Base-by-base conservation (phyloP, 164 flowering plant genomes). In the Echeveria elegans region DNA sequence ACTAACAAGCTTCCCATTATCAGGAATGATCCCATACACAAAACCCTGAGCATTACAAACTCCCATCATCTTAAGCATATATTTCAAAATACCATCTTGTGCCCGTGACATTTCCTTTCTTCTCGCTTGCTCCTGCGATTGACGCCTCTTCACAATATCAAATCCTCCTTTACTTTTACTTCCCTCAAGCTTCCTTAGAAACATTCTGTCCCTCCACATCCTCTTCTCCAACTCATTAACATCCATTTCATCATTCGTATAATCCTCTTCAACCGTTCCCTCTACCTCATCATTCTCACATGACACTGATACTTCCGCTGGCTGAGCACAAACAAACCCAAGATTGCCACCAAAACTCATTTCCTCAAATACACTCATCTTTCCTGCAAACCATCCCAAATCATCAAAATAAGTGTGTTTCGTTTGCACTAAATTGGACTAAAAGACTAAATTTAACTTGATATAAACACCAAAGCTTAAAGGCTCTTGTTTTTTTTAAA, bases 1-100 rank as follows among this genome's bases (percentile, higher is more conserved):
- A 21, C 88, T 85, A 19, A 88, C 93, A 0, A 94, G 93, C 64
- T 90, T 90, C 24, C 96, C 96, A 52, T 90, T 90, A 78, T 90
- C 96, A 0, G 93, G 93, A 63, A 90, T 85, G 66, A 90, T 88
- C 24, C 96, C n/a, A n/a, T n/a, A n/a, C n/a, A n/a, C n/a, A n/a
- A n/a, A n/a, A n/a, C n/a, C n/a, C n/a, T n/a, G n/a, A n/a, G n/a
- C n/a, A n/a, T n/a, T n/a, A n/a, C n/a, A n/a, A n/a, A n/a, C n/a
- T n/a, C n/a, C n/a, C n/a, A n/a, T n/a, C n/a, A n/a, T n/a, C n/a
- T n/a, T n/a, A n/a, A n/a, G n/a, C n/a, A n/a, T n/a, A n/a, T n/a
- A n/a, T n/a, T n/a, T n/a, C n/a, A n/a, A n/a, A n/a, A n/a, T n/a
- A n/a, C n/a, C n/a, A n/a, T n/a, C n/a, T n/a, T n/a, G n/a, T n/a